Conservation (phyloP, 179 eudicot genomes). For the Patellifolia procumbens region DNA sequence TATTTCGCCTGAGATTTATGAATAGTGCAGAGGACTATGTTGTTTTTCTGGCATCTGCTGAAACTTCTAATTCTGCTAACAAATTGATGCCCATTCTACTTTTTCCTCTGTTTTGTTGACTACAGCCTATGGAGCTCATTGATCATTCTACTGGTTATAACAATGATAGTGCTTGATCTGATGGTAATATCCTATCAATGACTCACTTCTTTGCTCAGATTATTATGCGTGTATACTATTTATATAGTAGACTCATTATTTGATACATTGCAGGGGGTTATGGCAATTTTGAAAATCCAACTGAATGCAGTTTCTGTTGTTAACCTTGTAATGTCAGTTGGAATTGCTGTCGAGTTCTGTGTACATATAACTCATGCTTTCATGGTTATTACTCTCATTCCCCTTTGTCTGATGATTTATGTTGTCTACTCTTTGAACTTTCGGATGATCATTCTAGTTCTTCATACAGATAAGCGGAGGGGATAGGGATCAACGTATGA, state of each 20-base stretch:
- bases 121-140: constrained; percentile 90
- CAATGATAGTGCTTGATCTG: constrained; percentile 88
- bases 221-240: not conserved
- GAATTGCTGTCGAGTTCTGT: constrained; percentile 97
- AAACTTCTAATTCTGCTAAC: constrained; percentile 6
- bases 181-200: constrained; percentile 51
- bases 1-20: constrained; percentile 18
- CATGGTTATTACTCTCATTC: constrained; percentile 57
- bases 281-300: constrained; percentile 91
- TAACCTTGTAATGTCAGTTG: constrained; percentile 96
- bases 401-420: not conserved
- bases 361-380: constrained; percentile 99
- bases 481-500: constrained; percentile 78
- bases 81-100: constrained; percentile 9
- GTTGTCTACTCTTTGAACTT: not conserved
- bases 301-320: constrained; percentile 98
- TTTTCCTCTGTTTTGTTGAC: constrained; percentile 18
- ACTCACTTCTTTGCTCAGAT: not conserved
- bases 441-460: not conserved
- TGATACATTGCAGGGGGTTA: constrained; percentile 73
- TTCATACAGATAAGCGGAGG: constrained; percentile 70
- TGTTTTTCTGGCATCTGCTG: constrained; percentile 8
- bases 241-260: constrained; percentile 19
- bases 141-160: constrained; percentile 76
- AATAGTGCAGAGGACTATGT: not conserved